phyloP scores from a whole-genome alignment of 306 rosid species.

The Trifolium dubium region DNA sequence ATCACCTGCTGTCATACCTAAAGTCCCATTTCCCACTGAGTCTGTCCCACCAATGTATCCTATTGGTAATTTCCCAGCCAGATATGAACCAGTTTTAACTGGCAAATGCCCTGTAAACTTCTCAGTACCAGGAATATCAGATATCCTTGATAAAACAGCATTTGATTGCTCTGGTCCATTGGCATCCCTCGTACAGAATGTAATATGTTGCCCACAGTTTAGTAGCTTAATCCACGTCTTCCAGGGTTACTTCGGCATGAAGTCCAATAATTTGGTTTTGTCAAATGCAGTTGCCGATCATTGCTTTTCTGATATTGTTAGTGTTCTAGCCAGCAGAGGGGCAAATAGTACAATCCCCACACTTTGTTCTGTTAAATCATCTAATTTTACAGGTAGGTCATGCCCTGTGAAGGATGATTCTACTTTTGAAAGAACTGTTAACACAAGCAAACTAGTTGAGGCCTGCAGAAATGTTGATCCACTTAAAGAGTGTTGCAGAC shows the following conservation, averaged over 20 bases:
- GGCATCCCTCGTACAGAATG: conserved; percentile 82
- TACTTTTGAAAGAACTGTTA: conserved; percentile 76
- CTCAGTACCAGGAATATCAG: conserved; percentile 67
- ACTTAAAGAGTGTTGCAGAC: conserved; percentile 97
- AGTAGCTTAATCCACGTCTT: conserved; percentile 85
- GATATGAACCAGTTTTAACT: conserved; percentile 82
- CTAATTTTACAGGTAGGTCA: conserved; percentile 85
- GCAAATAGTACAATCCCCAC: conserved; percentile 73
- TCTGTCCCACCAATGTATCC: conserved; percentile 91
- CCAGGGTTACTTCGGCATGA: conserved; percentile 74
- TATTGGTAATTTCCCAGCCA: conserved; percentile 73
- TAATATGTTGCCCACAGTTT: conserved; percentile 94
- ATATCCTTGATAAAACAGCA: conserved; percentile 79
- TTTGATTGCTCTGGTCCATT: conserved; percentile 88
- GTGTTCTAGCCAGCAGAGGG: conserved; percentile 82
- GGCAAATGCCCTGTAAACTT: conserved; percentile 94
- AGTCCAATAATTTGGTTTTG: conserved; percentile 70
- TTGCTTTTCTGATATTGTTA: conserved; percentile 85
- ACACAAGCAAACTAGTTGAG: conserved; percentile 81
- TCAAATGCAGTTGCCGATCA: conserved; percentile 64
- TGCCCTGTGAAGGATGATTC: conserved; percentile 85
- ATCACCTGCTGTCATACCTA: conserved; percentile 92
- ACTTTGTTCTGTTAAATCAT: conserved; percentile 79
- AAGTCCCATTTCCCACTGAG: conserved; percentile 66
- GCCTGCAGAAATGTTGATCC: conserved; percentile 92